phyloP scores from a whole-genome alignment of 768 basidiomycete species.

The Pleurotus giganteus region DNA sequence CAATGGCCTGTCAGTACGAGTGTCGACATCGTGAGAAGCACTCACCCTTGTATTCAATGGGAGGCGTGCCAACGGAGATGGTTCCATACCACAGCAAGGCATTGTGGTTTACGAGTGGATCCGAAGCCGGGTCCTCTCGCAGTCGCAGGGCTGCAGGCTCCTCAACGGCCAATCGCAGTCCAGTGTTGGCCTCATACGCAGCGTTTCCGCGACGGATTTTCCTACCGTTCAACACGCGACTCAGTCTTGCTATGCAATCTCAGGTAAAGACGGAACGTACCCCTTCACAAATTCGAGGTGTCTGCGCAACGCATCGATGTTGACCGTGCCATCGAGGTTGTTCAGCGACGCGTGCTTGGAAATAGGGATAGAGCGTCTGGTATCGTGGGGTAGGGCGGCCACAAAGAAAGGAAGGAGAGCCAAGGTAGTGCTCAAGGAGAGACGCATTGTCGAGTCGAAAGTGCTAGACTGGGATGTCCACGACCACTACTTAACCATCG shows the following conservation, averaged over 20 bases:
- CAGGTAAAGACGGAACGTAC: background rate
- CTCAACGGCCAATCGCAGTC: background rate
- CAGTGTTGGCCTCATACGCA: background rate
- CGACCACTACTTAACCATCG: too few relatives aligned
- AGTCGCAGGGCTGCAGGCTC: background rate
- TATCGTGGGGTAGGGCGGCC: constrained; percentile 2
- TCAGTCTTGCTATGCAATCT: background rate
- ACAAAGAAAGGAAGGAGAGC: background rate
- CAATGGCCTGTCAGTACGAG: background rate
- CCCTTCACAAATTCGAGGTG: background rate
- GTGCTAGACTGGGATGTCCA: too few relatives aligned
- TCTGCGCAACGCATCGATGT: constrained; percentile 3
- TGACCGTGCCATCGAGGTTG: constrained; percentile 7
- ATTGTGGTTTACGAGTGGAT: constrained; percentile 2
- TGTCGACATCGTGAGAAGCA: background rate
- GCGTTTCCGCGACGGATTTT: constrained; percentile 3
- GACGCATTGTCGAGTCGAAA: too few relatives aligned
- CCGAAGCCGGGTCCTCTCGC: background rate
- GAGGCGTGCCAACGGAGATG: constrained; percentile 11
- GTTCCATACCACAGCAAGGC: constrained; percentile 10
- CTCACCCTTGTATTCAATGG: constrained; percentile 10
- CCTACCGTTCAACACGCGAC: too few relatives aligned
- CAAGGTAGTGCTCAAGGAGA: background rate
- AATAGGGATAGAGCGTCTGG: constrained; percentile 3
- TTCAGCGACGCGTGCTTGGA: background rate